phyloP scores from a whole-genome alignment of 768 basidiomycete genomes.

The Pleurotus eryngii region DNA sequence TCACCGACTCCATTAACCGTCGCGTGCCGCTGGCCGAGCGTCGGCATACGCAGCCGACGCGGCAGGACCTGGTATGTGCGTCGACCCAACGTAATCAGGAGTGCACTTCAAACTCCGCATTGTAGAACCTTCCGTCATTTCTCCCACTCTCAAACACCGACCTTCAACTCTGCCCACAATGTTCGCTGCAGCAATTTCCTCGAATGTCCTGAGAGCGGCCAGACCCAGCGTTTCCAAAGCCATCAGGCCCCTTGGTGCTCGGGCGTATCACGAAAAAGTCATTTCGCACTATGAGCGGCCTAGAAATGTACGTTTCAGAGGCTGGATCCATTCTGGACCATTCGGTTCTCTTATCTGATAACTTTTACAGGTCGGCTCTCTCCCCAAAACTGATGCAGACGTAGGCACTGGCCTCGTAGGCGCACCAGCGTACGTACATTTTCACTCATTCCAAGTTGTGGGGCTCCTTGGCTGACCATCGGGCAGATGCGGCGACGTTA shows the following conservation, averaged over 20 bases:
- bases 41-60: not conserved
- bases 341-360: slow-evolving; percentile 54
- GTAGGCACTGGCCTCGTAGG: slow-evolving; percentile 98
- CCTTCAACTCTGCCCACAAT: slow-evolving; percentile 46
- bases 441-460: not conserved
- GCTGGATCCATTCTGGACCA: slow-evolving; percentile 22
- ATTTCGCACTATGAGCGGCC: slow-evolving; percentile 97
- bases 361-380: slow-evolving; percentile 80
- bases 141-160: slow-evolving; percentile 10
- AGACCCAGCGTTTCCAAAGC: slow-evolving; percentile 38
- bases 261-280: slow-evolving; percentile 93
- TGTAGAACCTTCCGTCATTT: slow-evolving; percentile 8
- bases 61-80: not conserved
- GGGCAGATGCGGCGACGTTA: slow-evolving; percentile 90
- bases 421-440: slow-evolving; percentile 79
- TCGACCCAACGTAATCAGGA: not conserved
- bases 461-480: not conserved
- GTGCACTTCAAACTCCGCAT: slow-evolving; percentile 10
- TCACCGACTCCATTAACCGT: too few relatives aligned
- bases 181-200: slow-evolving; percentile 64
- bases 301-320: slow-evolving; percentile 72
- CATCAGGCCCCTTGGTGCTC: slow-evolving; percentile 49
- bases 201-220: slow-evolving; percentile 44
- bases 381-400: slow-evolving; percentile 86
- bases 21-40: not conserved